phyloP scores from a whole-genome alignment of 2,329 filamentous ascomycete genomes.

The Diaporthe citriasiana region DNA sequence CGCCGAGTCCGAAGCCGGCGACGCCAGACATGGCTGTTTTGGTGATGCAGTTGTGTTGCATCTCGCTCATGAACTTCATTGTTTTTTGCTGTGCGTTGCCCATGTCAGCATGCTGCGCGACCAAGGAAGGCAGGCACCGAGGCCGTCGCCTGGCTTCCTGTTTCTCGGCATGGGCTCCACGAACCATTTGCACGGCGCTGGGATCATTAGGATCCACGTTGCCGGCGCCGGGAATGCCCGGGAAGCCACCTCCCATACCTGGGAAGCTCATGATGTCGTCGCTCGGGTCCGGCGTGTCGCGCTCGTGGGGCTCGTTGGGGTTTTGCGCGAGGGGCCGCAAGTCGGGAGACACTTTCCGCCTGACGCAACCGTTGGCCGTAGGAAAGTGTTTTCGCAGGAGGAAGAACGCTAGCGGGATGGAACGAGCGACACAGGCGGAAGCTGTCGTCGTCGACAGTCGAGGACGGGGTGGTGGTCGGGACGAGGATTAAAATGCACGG shows the following conservation, averaged over 20 bases:
- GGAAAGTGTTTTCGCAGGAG: background rate
- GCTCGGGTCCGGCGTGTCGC: background rate
- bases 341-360: background rate
- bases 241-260: slow-evolving; percentile 46
- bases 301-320: background rate
- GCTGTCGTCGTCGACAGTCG: slow-evolving; percentile 27
- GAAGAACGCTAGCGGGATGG: background rate
- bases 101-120: slow-evolving; percentile 18
- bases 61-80: slow-evolving; percentile 61
- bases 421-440: slow-evolving; percentile 4
- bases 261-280: slow-evolving; percentile 57
- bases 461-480: background rate
- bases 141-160: background rate
- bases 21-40: slow-evolving; percentile 92
- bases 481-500: slow-evolving; percentile 14
- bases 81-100: slow-evolving; percentile 22
- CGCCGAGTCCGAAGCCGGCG: slow-evolving; percentile 95
- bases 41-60: slow-evolving; percentile 92
- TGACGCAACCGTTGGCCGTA: background rate
- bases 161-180: slow-evolving; percentile 12
- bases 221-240: slow-evolving; percentile 42
- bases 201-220: slow-evolving; percentile 62
- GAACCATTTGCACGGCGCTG: slow-evolving; percentile 59
- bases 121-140: background rate
- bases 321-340: background rate